A percentile compares a stretch with the other conserved stretches of the same genome.
These are phyloP conservation scores for Quercus wislizeni DNA, from an alignment of 306 rosid species.

Conservation along the genomic window DNA sequence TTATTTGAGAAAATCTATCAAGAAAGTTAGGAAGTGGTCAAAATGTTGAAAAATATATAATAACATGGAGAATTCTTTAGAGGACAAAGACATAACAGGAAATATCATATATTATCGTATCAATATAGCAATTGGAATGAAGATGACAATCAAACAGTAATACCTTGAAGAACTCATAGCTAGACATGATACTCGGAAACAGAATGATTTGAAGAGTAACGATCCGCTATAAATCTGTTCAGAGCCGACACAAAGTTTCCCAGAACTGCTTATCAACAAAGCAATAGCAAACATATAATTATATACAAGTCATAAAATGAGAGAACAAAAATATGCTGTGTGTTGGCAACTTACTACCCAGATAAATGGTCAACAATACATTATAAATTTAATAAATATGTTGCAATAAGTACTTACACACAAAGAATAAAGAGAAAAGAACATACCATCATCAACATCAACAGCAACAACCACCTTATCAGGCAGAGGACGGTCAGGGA, in stretches of 20 bases:
- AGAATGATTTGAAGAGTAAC: slow-evolving; percentile 62
- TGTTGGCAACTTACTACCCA: background rate
- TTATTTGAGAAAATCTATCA: too few relatives aligned
- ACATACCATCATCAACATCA: slow-evolving; percentile 88
- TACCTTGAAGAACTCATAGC: slow-evolving; percentile 92
- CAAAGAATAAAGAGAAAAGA: background rate
- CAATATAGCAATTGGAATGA: background rate
- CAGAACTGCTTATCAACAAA: slow-evolving; percentile 51
- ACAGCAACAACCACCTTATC: slow-evolving; percentile 73
- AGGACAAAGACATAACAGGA: too few relatives aligned
- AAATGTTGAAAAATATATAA: background rate
- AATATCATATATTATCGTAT: too few relatives aligned
- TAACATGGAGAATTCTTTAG: too few relatives aligned
- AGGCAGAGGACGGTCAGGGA: slow-evolving; percentile 35
- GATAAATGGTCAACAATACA: background rate
- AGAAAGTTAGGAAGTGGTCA: background rate
- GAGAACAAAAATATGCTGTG: background rate
- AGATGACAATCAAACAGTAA: background rate
- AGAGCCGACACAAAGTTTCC: slow-evolving; percentile 92
- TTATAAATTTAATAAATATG: background rate
- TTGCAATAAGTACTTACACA: background rate
- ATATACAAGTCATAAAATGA: too few relatives aligned
- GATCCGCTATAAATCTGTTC: slow-evolving; percentile 85
- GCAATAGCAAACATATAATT: slow-evolving; percentile 11
- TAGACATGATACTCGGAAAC: slow-evolving; percentile 80